Evolutionary conservation across 257 asterid species (phyloP), one percentile per base, ranked within the genome.

Genomic region (Fraxinus cuspidata): DNA sequence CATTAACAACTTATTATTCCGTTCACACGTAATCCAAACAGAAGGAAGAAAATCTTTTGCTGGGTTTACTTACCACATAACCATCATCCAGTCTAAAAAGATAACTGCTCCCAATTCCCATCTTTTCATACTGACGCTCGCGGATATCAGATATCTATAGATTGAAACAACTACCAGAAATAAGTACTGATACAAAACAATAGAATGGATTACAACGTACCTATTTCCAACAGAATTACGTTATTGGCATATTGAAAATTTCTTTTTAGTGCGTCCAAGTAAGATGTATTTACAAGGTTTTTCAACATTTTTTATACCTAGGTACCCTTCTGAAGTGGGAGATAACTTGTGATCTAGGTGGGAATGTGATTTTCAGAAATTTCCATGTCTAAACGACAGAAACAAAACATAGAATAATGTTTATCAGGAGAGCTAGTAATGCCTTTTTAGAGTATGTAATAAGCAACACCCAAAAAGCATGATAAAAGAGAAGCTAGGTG

Each of bases 21-120:
- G 12, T 63, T 63, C 69, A 63, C 69, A 63, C 15, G 51, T 37
- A 66, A 78, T 75, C 29, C 72, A 76, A 71, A 49, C n/a, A 74
- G n/a, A 8, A 12, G 69, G n/a, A 63, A 63, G 12, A 21, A 60
- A 63, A 27, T 63, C 35, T 7, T 56, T 25, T 60, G 21, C 58
- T 63, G 49, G 23, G 53, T 63, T 38, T 78, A 78, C 96, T 79
- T 86, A 96, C 99, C 97, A 96, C 99, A 82, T 92, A 96, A 77
- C 98, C 99, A 77, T 96, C 99, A 81, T 96, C 99, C 85, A 96
- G 87, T 89, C 99, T 92, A 84, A 96, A 96, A 82, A 96, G 97
- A 80, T 96, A 96, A 83, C 99, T 96, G 93, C 99, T 96, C 64
- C 99, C 99, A 78, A 96, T 96, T 38, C 99, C 99, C 87, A 89